These are phyloP conservation scores for Trichophyton simii DNA, from an alignment of 2,329 filamentous ascomycete species.

Conservation along the genomic window DNA sequence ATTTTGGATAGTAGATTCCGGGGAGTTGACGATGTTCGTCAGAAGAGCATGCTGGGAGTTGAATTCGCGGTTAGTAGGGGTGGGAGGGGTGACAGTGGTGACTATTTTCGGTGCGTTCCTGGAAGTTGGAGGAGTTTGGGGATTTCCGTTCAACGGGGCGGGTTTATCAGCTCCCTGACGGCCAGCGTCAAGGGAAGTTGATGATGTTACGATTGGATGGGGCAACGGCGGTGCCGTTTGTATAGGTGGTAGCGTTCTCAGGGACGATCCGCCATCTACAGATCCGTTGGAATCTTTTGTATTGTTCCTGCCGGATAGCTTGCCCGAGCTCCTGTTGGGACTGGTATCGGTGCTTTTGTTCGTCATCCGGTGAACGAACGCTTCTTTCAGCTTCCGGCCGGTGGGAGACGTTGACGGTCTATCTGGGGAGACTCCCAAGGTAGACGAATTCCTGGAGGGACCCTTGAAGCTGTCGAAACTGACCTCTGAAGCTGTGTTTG, in stretches of 20 bases:
- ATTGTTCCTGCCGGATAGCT: constrained; percentile 32
- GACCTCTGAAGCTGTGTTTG: not conserved
- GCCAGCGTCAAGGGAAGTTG: constrained; percentile 13
- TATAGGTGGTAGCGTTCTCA: constrained; percentile 18
- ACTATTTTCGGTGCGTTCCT: constrained; percentile 11
- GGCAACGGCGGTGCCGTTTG: constrained; percentile 25
- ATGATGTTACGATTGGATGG: not conserved
- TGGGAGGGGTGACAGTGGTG: constrained; percentile 11
- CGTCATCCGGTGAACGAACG: constrained; percentile 44
- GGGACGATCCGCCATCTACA: constrained; percentile 23
- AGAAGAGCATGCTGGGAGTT: constrained; percentile 17
- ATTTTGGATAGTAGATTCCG: constrained; percentile 22
- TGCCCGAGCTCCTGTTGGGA: constrained; percentile 34
- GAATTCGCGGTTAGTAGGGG: constrained; percentile 8
- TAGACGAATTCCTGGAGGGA: not conserved
- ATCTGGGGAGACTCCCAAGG: not conserved
- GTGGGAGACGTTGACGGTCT: constrained; percentile 41
- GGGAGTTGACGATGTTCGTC: constrained; percentile 26
- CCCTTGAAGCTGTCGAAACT: not conserved
- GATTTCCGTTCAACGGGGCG: constrained; percentile 7
- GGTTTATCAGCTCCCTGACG: constrained; percentile 4
- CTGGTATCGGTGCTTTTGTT: constrained; percentile 42
- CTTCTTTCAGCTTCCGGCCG: constrained; percentile 57
- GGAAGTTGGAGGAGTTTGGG: constrained; percentile 24
- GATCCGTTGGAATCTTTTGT: constrained; percentile 29